Base-by-base conservation (phyloP, 2,329 filamentous ascomycete genomes). In the Orbilia oligospora region DNA sequence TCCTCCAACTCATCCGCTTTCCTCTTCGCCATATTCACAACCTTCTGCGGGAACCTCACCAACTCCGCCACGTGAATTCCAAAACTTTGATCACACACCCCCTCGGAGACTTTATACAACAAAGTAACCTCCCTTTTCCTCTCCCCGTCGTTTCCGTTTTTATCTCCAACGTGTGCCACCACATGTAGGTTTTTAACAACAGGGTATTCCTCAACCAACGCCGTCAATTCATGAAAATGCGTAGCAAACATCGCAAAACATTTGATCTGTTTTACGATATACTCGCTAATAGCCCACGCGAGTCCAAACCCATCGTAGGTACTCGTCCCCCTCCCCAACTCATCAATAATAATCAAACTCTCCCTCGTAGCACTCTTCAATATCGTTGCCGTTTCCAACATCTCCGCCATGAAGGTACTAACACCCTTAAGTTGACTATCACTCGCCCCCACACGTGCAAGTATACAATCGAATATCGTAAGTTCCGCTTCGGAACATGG, bases 351-450 rank as follows among this genome's bases (percentile, higher is more conserved):
- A 85, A 99, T 98, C 67, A 99, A 89, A 3, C 93, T 97, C 84
- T 99, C 96, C 36, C 92, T 90, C 0, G 96, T 99, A 1, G 96
- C 96, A 0, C 93, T 97, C 86, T 98, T 98, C 83, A 99, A 90
- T 81, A 99, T 99, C 84, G 98, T 98, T 81, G 96, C 94, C 0
- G 96, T 99, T 84, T 99, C 96, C 22, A 99, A 89, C 96, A 99
- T 99, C 86, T 99, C 96, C 0, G 96, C 96, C 97, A 99, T 99
- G 85, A 99, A 99, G 0, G 96, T 99, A 2, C 93, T 97, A 1
- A 99, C 96, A 41, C 96, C 96, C 85, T 98, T 98, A 80, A 99
- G 91, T 84, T 98, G 96, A 5, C 93, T 97, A 85, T 99, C 97
- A 82, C 92, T 96, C 5, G 96, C 97, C 49, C 97, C 96, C 0